These are phyloP conservation scores for Phytomonas serpens DNA, from an alignment of 208 protist genomes.

Conservation along the genomic window DNA sequence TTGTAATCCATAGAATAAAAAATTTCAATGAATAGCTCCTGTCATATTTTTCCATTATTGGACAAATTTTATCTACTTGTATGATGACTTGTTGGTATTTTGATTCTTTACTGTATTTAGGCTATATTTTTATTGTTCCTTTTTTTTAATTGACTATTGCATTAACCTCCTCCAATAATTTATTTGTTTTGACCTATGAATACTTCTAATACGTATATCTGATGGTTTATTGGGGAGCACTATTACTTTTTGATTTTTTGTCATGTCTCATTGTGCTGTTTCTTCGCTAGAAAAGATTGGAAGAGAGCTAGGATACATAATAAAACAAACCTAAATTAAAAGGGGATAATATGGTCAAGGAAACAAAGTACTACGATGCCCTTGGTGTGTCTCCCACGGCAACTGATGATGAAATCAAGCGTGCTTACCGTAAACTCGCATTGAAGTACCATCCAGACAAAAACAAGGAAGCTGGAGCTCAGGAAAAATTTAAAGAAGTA, in stretches of 20 bases:
- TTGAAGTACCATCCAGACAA: conserved; percentile 95
- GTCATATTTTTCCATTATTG: not conserved
- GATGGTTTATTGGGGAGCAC: not conserved
- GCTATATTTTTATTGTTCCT: not conserved
- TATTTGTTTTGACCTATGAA: not conserved
- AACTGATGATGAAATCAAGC: conserved; percentile 88
- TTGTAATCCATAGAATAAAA: conserved; percentile 1
- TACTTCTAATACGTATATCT: conserved; percentile 1
- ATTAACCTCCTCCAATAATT: not conserved
- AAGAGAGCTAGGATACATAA: conserved; percentile 1
- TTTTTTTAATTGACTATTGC: not conserved
- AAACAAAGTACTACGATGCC: conserved; percentile 87
- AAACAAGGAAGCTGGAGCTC: conserved; percentile 76
- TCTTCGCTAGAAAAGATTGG: not conserved
- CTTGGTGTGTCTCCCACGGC: conserved; percentile 75
- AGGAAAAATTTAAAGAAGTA: conserved; percentile 94
- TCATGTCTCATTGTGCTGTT: not conserved
- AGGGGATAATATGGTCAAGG: conserved; percentile 69
- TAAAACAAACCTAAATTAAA: conserved; percentile 7
- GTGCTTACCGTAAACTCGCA: conserved; percentile 89
- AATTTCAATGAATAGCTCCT: not conserved
- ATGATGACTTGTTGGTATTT: not conserved
- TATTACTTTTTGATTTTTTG: not conserved
- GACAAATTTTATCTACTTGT: not conserved
- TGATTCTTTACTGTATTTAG: conserved; percentile 4